A percentile compares a stretch with the other conserved stretches of the same genome.
These are phyloP conservation scores for Linderniella brevidens DNA, from an alignment of 257 asterid genomes.

Conservation along the genomic window DNA sequence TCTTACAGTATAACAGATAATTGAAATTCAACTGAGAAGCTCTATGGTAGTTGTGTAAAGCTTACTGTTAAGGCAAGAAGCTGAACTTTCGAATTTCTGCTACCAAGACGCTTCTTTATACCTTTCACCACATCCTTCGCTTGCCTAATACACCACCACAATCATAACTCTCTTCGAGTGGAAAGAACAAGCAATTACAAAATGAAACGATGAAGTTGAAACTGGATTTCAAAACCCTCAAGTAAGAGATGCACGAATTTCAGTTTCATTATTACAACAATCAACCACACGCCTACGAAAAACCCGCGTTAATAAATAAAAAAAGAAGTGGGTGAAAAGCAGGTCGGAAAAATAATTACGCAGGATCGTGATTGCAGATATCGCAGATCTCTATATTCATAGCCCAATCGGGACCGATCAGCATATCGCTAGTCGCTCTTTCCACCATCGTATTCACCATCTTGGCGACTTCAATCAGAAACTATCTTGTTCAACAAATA, in stretches of 20 bases:
- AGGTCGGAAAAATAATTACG: conserved; percentile 32
- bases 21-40: no score
- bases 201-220: no score
- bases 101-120: conserved; percentile 76
- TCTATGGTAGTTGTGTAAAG: conserved; percentile 3
- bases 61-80: conserved; percentile 96
- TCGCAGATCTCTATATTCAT: conserved; percentile 98
- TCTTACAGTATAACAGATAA: no score
- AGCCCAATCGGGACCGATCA: conserved; percentile 99
- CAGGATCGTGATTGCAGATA: conserved; percentile 90
- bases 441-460: conserved; percentile 97
- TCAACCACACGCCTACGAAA: background rate
- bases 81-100: conserved; percentile 89
- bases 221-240: no score
- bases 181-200: no score
- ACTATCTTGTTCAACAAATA: no score
- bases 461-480: conserved; percentile 1
- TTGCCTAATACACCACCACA: conserved; percentile 16
- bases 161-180: no score
- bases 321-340: background rate
- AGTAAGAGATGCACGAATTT: no score
- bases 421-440: conserved; percentile 92
- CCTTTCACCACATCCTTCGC: conserved; percentile 91
- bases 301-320: background rate
- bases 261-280: background rate